phyloP scores from a whole-genome alignment of 1,284 basidiomycete genomes.

The Pseudozyma tsukubaensis region DNA sequence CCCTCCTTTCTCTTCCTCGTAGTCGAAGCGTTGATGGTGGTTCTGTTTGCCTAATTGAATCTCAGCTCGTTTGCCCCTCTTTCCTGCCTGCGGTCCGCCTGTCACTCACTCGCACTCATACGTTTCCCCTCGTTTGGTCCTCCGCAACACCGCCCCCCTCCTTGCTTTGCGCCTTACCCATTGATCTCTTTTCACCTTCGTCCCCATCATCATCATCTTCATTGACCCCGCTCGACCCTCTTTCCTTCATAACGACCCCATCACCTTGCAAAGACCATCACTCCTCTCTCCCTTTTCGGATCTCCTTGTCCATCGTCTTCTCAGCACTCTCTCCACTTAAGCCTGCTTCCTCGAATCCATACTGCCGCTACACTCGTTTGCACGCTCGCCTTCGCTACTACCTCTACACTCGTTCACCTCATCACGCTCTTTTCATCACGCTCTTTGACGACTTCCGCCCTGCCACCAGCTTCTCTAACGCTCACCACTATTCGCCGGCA shows the following conservation, averaged over 20 bases:
- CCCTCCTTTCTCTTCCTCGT: no score
- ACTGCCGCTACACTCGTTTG: not conserved
- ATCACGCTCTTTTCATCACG: not conserved
- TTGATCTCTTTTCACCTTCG: conserved; percentile 1
- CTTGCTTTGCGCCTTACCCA: not conserved
- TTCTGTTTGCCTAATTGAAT: no score
- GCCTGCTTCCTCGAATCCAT: not conserved
- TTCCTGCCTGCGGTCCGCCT: not conserved
- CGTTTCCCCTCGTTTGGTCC: not conserved
- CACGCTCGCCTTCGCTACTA: not conserved
- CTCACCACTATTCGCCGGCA: not conserved
- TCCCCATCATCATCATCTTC: conserved; percentile 4
- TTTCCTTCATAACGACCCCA: not conserved
- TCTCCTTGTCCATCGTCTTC: not conserved
- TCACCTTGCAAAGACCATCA: not conserved
- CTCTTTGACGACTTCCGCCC: not conserved
- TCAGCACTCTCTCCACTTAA: not conserved
- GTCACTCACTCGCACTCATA: no score
- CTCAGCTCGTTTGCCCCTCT: no score
- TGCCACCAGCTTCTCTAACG: not conserved
- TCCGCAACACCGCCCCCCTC: not conserved
- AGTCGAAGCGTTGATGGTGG: no score
- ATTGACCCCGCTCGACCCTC: not conserved
- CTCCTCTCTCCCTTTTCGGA: no score
- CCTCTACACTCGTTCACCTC: not conserved